phyloP scores from a whole-genome alignment of 2,329 filamentous ascomycete species.

The Colletotrichum brevisporum region DNA sequence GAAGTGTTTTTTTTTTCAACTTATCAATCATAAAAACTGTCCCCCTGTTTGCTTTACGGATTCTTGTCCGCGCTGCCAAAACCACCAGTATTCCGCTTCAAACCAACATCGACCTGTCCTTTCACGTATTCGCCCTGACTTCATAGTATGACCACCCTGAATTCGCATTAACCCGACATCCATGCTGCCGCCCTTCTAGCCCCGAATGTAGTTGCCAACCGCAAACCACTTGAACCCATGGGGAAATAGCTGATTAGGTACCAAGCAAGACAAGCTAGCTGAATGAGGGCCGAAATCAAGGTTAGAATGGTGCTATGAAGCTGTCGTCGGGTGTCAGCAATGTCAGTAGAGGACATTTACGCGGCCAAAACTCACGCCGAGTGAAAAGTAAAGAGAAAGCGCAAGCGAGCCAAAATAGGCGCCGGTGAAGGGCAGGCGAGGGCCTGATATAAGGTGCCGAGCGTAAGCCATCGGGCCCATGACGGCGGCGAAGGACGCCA shows the following conservation, averaged over 20 bases:
- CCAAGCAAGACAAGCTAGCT: constrained; percentile 88
- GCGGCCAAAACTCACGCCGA: constrained; percentile 79
- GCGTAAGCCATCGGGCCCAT: constrained; percentile 91
- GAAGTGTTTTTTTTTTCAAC: no score
- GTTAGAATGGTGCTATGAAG: constrained; percentile 89
- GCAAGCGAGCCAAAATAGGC: constrained; percentile 95
- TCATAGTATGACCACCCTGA: no score
- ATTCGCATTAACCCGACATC: constrained; percentile 78
- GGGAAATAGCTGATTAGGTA: constrained; percentile 98
- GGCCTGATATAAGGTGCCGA: constrained; percentile 85
- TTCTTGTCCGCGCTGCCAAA: no score
- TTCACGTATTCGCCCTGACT: no score
- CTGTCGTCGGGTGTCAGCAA: constrained; percentile 61
- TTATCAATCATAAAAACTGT: no score
- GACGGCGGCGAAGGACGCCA: constrained; percentile 92
- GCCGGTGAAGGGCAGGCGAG: constrained; percentile 91
- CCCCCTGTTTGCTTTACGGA: no score
- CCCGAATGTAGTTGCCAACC: constrained; percentile 89
- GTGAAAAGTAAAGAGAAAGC: constrained; percentile 90
- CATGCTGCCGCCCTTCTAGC: constrained; percentile 87
- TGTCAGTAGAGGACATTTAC: constrained; percentile 8
- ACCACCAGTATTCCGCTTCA: no score
- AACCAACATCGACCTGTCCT: no score
- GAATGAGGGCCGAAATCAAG: constrained; percentile 84
- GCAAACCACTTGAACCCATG: constrained; percentile 91